Base-by-base conservation (phyloP, 495 filamentous ascomycete species). In the Talaromyces wortmannii region DNA sequence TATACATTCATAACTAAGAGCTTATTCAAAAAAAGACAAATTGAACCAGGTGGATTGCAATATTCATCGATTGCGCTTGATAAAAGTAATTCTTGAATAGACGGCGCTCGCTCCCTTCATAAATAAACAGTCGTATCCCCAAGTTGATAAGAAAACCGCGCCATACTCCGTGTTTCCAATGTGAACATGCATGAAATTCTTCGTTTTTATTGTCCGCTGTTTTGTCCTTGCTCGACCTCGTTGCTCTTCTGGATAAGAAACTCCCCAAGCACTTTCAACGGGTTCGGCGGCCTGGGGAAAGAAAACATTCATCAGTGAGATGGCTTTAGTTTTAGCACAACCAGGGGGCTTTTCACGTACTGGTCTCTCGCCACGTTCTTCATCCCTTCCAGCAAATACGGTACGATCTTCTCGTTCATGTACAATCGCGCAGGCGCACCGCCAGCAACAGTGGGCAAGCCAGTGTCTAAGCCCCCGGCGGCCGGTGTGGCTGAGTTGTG, bases 381-480 rank as follows among this genome's bases (percentile, higher is more conserved):
- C 91, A 98, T 92, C 6, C 89, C 94, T 61, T 97, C 92, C 33
- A 98, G 67, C 58, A 98, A 64, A 52, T 85, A 81, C 7, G 85
- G 87, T 13, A 91, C 92, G 53, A 98, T 83, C 64, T 91, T 91
- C 64, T 84, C 77, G 61, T 97, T 97, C 67, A 98, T 72, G 70
- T 96, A 98, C 56, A 88, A 83, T 32, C 94, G 80, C 3, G 90
- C 88, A 5, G 92, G 90, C 1, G 89, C 90, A 43, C 94, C 94
- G 61, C 96, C 90, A 1, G 79, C 70, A 3, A 46, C 52, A 11
- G 43, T 53, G 7, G 52, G 52, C 3, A 53, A 42, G 1, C 43
- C n/a, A 15, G 12, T 46, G 15, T 53, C 52, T 8, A 45, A 40
- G 10, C 52, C 52, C 4, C 18, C 13, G 23, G 18, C 15, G 31